Evolutionary conservation across 2,329 filamentous ascomycete species (phyloP).

Genomic region (Gaeumannomyces sp.): DNA sequence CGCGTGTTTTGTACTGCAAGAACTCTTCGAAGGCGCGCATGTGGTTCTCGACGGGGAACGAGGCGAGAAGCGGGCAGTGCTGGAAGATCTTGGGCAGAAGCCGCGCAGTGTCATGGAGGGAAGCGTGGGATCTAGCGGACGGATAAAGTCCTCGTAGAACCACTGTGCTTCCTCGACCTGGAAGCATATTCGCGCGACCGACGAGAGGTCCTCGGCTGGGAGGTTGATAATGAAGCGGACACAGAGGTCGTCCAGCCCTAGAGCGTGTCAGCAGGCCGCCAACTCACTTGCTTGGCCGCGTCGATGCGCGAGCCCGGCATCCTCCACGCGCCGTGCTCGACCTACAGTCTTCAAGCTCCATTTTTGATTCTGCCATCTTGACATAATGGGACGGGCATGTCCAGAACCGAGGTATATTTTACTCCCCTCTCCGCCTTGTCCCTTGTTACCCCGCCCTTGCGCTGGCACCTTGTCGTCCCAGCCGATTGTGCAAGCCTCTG

Average conservation of each 20-base stretch:
- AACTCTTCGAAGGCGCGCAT: slow-evolving; percentile 86
- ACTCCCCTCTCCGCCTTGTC: neutral
- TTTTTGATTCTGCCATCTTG: slow-evolving; percentile 70
- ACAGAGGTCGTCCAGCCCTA: slow-evolving; percentile 94
- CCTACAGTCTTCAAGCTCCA: slow-evolving; percentile 86
- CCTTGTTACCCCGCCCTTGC: neutral
- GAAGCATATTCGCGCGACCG: slow-evolving; percentile 92
- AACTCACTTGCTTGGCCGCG: neutral
- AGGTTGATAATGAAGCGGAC: slow-evolving; percentile 98
- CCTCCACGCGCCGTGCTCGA: slow-evolving; percentile 11
- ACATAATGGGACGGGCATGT: slow-evolving; percentile 54
- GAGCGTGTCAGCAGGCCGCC: slow-evolving; percentile 1
- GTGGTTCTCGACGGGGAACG: slow-evolving; percentile 72
- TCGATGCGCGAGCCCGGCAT: neutral
- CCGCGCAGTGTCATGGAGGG: slow-evolving; percentile 78
- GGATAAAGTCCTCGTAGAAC: slow-evolving; percentile 99
- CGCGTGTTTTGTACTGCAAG: slow-evolving; percentile 85
- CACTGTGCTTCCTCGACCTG: slow-evolving; percentile 99
- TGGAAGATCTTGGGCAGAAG: slow-evolving; percentile 86
- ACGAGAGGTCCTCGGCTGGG: slow-evolving; percentile 81
- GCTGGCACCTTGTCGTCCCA: neutral
- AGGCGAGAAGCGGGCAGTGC: slow-evolving; percentile 82
- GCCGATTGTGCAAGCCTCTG: neutral
- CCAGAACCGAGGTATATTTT: slow-evolving; percentile 24
- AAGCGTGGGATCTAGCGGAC: slow-evolving; percentile 75